Conservation (phyloP, 1,139 yeast species). For the Kazachstania sp. region DNA sequence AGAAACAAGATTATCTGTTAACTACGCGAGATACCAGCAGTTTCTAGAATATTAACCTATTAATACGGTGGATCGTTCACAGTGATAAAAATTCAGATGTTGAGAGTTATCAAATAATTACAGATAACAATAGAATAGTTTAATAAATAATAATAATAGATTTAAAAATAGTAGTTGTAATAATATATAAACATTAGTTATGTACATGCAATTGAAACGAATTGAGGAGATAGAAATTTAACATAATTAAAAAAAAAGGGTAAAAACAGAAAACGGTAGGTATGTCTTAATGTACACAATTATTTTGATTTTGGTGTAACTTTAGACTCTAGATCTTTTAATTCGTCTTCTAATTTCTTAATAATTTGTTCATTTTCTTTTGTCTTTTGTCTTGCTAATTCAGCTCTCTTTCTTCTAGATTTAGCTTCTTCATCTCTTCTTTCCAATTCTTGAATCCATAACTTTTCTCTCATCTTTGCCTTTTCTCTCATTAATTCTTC, state of each 20-base stretch:
- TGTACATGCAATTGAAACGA: background rate
- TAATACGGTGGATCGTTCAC: too few relatives aligned
- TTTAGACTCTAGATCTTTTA: constrained; percentile 23
- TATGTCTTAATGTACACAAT: too few relatives aligned
- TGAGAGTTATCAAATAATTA: too few relatives aligned
- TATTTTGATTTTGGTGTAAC: constrained; percentile 4
- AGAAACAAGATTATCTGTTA: background rate
- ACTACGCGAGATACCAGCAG: too few relatives aligned
- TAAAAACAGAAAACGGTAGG: background rate
- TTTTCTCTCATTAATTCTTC: constrained; percentile 51
- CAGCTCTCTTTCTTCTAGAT: constrained; percentile 52
- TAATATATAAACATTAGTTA: background rate
- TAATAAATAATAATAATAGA: too few relatives aligned
- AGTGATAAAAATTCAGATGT: too few relatives aligned
- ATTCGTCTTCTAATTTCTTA: constrained; percentile 20
- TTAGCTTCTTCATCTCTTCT: constrained; percentile 71
- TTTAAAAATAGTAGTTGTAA: too few relatives aligned
- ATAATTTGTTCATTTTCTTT: constrained; percentile 29
- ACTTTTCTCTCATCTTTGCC: constrained; percentile 71
- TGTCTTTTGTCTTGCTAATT: constrained; percentile 36
- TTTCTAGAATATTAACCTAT: too few relatives aligned
- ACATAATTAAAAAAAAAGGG: background rate
- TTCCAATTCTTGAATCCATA: constrained; percentile 90
- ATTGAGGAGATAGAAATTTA: background rate
- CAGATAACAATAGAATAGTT: too few relatives aligned